These are phyloP conservation scores for Pythium dissotocum DNA, from an alignment of 352 stramenopile species.

Conservation along the genomic window DNA sequence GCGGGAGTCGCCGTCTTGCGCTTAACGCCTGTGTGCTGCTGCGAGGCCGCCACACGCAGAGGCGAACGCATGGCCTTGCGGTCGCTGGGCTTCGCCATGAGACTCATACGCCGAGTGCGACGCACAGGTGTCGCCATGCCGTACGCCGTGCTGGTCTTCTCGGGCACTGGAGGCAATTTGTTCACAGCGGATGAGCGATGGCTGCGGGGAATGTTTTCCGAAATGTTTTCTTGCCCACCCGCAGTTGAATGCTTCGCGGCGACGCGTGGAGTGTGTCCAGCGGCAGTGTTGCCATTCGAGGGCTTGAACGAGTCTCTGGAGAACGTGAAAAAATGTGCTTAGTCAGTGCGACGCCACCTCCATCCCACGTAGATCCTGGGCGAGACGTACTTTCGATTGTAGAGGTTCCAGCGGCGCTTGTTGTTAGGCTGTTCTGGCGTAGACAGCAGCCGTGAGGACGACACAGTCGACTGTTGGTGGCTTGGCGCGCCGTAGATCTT, in stretches of 20 bases:
- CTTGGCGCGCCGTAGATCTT: slow-evolving; percentile 25
- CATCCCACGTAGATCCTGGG: neutral
- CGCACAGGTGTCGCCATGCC: slow-evolving; percentile 34
- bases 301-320: slow-evolving; percentile 20
- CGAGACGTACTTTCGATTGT: slow-evolving; percentile 57
- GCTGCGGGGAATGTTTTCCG: slow-evolving; percentile 71
- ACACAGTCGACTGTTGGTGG: slow-evolving; percentile 38
- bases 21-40: slow-evolving; percentile 20
- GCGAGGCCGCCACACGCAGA: neutral
- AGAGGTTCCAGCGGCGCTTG: slow-evolving; percentile 67
- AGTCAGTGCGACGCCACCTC: neutral
- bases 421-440: slow-evolving; percentile 46
- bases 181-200: slow-evolving; percentile 31
- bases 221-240: slow-evolving; percentile 72
- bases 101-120: slow-evolving; percentile 31
- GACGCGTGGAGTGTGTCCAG: neutral
- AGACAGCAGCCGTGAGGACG: slow-evolving; percentile 30
- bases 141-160: slow-evolving; percentile 27
- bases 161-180: slow-evolving; percentile 33
- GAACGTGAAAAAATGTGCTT: neutral
- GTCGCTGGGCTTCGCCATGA: slow-evolving; percentile 26
- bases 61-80: slow-evolving; percentile 20
- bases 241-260: slow-evolving; percentile 3
- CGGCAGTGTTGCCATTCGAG: neutral
- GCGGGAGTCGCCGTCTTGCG: slow-evolving; percentile 32